phyloP scores from a whole-genome alignment of 257 asterid genomes.

The Gentiana straminea region DNA sequence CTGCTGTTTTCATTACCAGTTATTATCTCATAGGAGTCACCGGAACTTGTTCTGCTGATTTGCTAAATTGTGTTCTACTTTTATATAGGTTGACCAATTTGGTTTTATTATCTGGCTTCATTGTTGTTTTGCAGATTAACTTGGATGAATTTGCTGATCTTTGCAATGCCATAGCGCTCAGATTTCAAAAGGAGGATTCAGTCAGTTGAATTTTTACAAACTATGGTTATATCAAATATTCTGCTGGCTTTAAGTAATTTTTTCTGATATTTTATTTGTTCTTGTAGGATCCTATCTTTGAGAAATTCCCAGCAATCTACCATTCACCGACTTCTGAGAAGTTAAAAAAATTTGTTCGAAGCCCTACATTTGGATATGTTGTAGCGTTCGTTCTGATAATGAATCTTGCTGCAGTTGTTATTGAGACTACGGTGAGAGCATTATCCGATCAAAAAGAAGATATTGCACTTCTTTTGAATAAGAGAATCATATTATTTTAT shows the following conservation, averaged over 20 bases:
- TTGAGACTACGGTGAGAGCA: conserved; percentile 72
- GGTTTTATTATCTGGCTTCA: background rate
- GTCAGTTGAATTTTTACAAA: conserved; percentile 37
- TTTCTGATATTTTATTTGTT: conserved; percentile 13
- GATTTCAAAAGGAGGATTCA: conserved; percentile 88
- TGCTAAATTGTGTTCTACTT: background rate
- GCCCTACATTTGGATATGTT: conserved; percentile 59
- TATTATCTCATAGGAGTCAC: background rate
- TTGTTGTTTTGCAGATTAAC: conserved; percentile 48
- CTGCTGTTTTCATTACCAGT: background rate
- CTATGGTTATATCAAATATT: conserved; percentile 8
- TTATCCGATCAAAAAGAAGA: no score
- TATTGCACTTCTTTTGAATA: no score
- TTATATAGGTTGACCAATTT: background rate
- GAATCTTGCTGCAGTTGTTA: conserved; percentile 75
- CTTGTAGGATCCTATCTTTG: conserved; percentile 67
- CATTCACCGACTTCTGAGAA: conserved; percentile 53
- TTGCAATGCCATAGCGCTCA: conserved; percentile 77
- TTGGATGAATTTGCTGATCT: conserved; percentile 86
- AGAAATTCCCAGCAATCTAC: conserved; percentile 58
- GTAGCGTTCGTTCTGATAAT: conserved; percentile 53
- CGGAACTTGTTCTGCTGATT: background rate
- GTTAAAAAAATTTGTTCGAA: conserved; percentile 57
- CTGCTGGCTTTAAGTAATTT: background rate
- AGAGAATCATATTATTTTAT: no score